Conservation (phyloP, 805 yeast species). For the Pichia pseudocactophila region DNA sequence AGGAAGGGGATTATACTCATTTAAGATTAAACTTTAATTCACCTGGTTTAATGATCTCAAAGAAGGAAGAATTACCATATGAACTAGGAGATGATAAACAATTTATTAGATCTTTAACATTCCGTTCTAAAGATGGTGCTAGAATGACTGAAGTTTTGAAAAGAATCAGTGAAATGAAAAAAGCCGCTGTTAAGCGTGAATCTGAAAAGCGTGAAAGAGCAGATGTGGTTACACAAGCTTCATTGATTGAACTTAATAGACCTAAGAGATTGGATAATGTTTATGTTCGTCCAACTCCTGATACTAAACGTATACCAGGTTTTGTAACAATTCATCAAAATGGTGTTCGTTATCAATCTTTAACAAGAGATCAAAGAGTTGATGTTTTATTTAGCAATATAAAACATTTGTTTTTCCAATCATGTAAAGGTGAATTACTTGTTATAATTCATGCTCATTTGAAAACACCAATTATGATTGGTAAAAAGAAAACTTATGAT, state of each 20-base stretch:
- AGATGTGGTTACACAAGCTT: conserved; percentile 91
- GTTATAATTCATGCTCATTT: conserved; percentile 89
- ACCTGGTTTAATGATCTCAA: conserved; percentile 56
- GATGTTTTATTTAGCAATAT: conserved; percentile 86
- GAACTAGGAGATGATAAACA: conserved; percentile 83
- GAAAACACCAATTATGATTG: conserved; percentile 88
- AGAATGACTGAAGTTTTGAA: conserved; percentile 85
- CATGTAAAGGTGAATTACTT: conserved; percentile 88
- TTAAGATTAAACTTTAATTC: conserved; percentile 85
- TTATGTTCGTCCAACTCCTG: conserved; percentile 91
- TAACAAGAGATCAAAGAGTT: conserved; percentile 78
- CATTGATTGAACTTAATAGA: conserved; percentile 73
- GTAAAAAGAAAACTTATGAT: conserved; percentile 90
- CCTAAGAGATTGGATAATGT: conserved; percentile 83
- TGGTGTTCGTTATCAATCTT: conserved; percentile 89
- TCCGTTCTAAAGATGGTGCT: conserved; percentile 84
- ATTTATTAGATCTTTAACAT: conserved; percentile 77
- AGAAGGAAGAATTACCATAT: conserved; percentile 77
- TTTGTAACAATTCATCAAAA: conserved; percentile 86
- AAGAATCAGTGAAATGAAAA: conserved; percentile 85
- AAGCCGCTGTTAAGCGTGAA: conserved; percentile 83
- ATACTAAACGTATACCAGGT: conserved; percentile 92
- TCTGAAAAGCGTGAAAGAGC: conserved; percentile 85
- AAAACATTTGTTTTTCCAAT: conserved; percentile 90
- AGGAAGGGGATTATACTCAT: conserved; percentile 92